Conservation (phyloP, 1,139 yeast species). For the Hansenula lynferdii region DNA sequence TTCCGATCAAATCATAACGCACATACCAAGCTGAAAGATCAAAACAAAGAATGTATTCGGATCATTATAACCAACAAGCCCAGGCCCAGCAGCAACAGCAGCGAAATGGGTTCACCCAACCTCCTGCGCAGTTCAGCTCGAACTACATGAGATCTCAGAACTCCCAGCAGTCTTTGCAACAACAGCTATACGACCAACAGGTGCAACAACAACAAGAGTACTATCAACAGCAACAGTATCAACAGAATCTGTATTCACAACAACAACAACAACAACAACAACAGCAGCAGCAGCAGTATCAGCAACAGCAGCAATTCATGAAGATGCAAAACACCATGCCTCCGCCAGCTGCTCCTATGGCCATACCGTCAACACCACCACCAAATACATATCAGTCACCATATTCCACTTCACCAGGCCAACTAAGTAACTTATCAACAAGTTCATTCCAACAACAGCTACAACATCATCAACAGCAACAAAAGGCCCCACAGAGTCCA, state of each 20-base stretch:
- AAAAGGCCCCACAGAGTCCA: slow-evolving; percentile 15
- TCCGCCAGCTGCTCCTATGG: slow-evolving; percentile 21
- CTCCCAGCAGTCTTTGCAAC: slow-evolving; percentile 33
- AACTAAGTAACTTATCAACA: slow-evolving; percentile 11
- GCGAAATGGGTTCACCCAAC: slow-evolving; percentile 20
- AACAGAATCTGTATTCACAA: slow-evolving; percentile 16
- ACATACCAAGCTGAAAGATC: not conserved
- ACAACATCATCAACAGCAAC: slow-evolving; percentile 16
- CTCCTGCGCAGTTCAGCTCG: slow-evolving; percentile 27
- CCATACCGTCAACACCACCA: slow-evolving; percentile 19
- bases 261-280: slow-evolving; percentile 19
- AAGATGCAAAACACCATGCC: slow-evolving; percentile 23
- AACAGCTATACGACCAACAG: slow-evolving; percentile 22
- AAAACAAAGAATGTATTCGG: slow-evolving; percentile 14
- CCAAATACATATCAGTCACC: slow-evolving; percentile 12
- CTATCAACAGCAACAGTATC: slow-evolving; percentile 21
- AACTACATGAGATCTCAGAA: slow-evolving; percentile 32
- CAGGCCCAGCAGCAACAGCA: slow-evolving; percentile 23
- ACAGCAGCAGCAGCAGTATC: slow-evolving; percentile 15
- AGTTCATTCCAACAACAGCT: slow-evolving; percentile 13
- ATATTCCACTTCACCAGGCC: slow-evolving; percentile 20
- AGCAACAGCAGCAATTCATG: slow-evolving; percentile 22
- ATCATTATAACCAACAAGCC: slow-evolving; percentile 21
- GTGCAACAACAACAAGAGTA: slow-evolving; percentile 17
- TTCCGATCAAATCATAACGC: not conserved